A percentile compares a stretch with the other conserved stretches of the same genome.
Conservation (phyloP, 139 green algal genomes). For the Edaphochlamys debaryana region DNA sequence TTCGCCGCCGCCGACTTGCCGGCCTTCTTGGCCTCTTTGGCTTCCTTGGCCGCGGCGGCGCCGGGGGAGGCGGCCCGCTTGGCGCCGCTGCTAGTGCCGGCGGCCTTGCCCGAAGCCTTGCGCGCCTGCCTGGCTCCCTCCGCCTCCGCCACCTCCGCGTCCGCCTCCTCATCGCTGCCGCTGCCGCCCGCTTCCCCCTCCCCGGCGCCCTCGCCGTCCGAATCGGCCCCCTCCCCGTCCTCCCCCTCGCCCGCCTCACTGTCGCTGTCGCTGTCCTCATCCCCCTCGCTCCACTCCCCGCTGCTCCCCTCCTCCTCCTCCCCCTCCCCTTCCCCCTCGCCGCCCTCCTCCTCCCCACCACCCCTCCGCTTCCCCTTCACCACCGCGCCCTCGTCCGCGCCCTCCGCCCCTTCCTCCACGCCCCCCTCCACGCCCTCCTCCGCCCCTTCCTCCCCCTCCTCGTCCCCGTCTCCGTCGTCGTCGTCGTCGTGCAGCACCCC, state of each 20-base stretch:
- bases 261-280: not conserved
- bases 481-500: conserved; percentile 64
- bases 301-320: conserved; percentile 18
- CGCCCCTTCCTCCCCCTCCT: conserved; percentile 14
- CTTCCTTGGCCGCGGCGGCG: too few relatives aligned
- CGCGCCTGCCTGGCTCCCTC: not conserved
- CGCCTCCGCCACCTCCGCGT: not conserved
- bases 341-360: not conserved
- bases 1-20: not conserved
- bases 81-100: too few relatives aligned
- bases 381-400: not conserved
- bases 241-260: conserved; percentile 11
- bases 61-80: not conserved
- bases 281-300: not conserved
- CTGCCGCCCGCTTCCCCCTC: not conserved
- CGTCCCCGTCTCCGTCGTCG: conserved; percentile 61
- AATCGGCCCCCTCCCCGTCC: not conserved
- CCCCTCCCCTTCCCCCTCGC: not conserved
- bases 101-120: not conserved
- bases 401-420: not conserved
- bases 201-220: not conserved
- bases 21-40: not conserved
- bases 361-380: conserved; percentile 16
- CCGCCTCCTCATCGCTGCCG: not conserved
- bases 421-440: conserved; percentile 3